Percentiles rank a stretch among this genome's conserved stretches.
Conservation (phyloP, 2,329 filamentous ascomycete genomes). For the Exophiala xenobiotica region DNA sequence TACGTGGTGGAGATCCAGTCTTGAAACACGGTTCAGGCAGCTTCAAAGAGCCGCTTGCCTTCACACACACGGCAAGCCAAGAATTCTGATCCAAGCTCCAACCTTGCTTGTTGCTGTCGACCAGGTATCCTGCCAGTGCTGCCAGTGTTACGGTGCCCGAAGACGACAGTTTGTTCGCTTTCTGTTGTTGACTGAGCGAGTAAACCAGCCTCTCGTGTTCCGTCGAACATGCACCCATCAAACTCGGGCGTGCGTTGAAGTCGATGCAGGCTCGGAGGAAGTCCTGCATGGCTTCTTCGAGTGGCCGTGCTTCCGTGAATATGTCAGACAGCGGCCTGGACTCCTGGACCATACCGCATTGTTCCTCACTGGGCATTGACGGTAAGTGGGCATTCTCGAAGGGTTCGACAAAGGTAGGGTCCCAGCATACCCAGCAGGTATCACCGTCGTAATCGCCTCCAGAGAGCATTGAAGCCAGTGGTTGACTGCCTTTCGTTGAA, state of each 20-base stretch:
- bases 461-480: constrained; percentile 60
- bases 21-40: constrained; percentile 31
- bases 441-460: constrained; percentile 68
- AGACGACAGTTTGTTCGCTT: constrained; percentile 45
- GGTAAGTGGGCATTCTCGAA: constrained; percentile 55
- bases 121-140: constrained; percentile 45
- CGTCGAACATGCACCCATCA: constrained; percentile 54
- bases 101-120: constrained; percentile 48
- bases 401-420: constrained; percentile 49
- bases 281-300: constrained; percentile 30
- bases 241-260: constrained; percentile 48
- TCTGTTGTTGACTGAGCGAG: constrained; percentile 26
- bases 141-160: constrained; percentile 40
- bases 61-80: constrained; percentile 33
- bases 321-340: constrained; percentile 23
- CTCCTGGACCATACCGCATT: constrained; percentile 51
- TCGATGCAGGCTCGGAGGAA: constrained; percentile 48
- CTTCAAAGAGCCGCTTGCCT: neutral
- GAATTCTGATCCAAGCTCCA: constrained; percentile 41
- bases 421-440: constrained; percentile 61
- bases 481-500: constrained; percentile 50
- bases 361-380: constrained; percentile 36
- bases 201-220: constrained; percentile 55
- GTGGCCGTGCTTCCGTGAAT: constrained; percentile 10
- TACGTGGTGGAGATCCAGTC: constrained; percentile 20